Percentiles rank a stretch among this genome's conserved stretches.
Evolutionary conservation across 768 basidiomycete species (phyloP).

Genomic region (Boletus pseudopeckii): DNA sequence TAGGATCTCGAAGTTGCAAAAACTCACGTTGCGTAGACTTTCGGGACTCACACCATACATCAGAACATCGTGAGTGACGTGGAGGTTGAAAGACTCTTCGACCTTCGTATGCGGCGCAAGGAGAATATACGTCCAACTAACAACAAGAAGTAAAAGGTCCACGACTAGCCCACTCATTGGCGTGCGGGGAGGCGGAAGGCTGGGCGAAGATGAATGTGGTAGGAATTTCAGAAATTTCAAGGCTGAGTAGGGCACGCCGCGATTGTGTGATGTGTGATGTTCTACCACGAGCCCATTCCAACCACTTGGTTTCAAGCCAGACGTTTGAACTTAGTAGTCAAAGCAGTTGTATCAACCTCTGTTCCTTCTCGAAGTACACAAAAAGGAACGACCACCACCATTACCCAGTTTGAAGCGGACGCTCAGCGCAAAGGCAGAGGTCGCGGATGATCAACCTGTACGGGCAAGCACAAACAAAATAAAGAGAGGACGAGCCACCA

Average conservation of each 20-base stretch:
- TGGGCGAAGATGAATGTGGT: background rate
- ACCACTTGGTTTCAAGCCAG: background rate
- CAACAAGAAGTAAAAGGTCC: constrained; percentile 49
- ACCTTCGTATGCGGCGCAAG: constrained; percentile 92
- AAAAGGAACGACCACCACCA: constrained; percentile 52
- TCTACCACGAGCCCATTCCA: background rate
- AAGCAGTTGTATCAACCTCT: constrained; percentile 58
- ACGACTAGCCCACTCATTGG: constrained; percentile 28
- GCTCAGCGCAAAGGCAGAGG: constrained; percentile 38
- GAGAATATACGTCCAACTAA: constrained; percentile 65
- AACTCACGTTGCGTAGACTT: constrained; percentile 48
- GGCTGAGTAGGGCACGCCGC: no score
- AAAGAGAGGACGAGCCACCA: constrained; percentile 48
- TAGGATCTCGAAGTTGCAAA: background rate
- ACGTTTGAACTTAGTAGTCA: constrained; percentile 26
- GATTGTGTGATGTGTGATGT: no score
- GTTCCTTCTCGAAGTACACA: constrained; percentile 51
- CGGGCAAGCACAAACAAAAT: constrained; percentile 36
- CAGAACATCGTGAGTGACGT: constrained; percentile 85
- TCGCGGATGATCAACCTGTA: constrained; percentile 36
- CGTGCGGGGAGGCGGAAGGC: background rate
- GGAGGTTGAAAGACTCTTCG: constrained; percentile 95
- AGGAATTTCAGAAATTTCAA: background rate
- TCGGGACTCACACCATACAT: constrained; percentile 58
- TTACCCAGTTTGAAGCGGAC: constrained; percentile 38